Conservation (phyloP, 352 stramenopile genomes). For the Globisporangium paroecandrum region DNA sequence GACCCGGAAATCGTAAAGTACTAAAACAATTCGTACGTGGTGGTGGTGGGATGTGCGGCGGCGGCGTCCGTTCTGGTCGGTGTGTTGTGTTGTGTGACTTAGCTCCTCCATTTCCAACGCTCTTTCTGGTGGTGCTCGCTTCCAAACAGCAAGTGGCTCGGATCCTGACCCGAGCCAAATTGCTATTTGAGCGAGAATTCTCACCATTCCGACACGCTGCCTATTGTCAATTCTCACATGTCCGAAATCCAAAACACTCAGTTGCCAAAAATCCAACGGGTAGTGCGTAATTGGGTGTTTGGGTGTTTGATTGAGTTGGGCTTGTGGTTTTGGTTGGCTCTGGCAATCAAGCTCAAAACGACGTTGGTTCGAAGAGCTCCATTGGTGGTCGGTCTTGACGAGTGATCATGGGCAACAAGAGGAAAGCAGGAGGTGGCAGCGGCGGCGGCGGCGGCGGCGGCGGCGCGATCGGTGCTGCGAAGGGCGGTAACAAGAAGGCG, state of each 20-base stretch:
- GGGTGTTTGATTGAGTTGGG: not conserved
- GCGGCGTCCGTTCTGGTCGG: no score
- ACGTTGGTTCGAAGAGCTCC: slow-evolving; percentile 14
- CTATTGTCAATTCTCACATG: no score
- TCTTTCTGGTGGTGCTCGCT: no score
- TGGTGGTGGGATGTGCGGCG: no score
- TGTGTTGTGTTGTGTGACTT: no score
- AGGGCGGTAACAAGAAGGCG: slow-evolving; percentile 42
- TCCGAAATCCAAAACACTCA: not conserved
- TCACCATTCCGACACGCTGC: no score
- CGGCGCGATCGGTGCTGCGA: slow-evolving; percentile 18
- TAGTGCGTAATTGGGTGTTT: not conserved
- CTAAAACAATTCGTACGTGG: no score
- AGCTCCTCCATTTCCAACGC: no score
- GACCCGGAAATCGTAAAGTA: no score
- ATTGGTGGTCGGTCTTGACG: not conserved
- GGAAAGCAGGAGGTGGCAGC: slow-evolving; percentile 24
- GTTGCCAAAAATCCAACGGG: not conserved
- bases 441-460: slow-evolving; percentile 17
- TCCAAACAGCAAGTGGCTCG: no score
- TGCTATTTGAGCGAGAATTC: no score
- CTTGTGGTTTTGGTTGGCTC: not conserved
- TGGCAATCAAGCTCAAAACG: slow-evolving; percentile 1
- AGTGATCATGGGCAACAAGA: slow-evolving; percentile 31
- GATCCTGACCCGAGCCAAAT: no score